These are phyloP conservation scores for Linderniella brevidens DNA, from an alignment of 257 asterid genomes.

Conservation along the genomic window DNA sequence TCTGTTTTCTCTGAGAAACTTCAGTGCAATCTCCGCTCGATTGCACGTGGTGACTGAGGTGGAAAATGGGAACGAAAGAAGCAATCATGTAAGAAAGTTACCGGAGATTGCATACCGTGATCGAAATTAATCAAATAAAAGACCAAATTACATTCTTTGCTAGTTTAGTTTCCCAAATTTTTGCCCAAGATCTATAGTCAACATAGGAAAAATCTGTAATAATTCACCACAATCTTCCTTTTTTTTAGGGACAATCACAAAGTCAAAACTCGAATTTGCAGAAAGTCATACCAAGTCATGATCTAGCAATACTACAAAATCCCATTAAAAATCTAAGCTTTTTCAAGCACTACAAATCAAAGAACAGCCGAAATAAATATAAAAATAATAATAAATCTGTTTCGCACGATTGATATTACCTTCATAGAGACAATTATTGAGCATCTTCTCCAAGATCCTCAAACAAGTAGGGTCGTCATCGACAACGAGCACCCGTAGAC, in stretches of 20 bases:
- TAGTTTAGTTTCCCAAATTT: too few relatives aligned
- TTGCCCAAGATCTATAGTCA: too few relatives aligned
- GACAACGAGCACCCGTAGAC: slow-evolving; percentile 78
- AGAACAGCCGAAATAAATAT: not conserved
- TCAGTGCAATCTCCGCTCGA: slow-evolving; percentile 73
- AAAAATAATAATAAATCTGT: not conserved
- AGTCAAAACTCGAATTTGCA: not conserved
- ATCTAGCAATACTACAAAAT: not conserved
- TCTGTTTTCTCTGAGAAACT: slow-evolving; percentile 47
- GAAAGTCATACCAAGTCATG: not conserved
- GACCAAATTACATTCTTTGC: too few relatives aligned
- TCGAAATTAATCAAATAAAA: not conserved
- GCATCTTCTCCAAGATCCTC: slow-evolving; percentile 88
- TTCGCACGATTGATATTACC: slow-evolving; percentile 20
- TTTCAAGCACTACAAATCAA: not conserved
- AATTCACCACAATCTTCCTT: not conserved
- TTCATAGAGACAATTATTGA: slow-evolving; percentile 54
- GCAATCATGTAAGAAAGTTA: slow-evolving; percentile 1
- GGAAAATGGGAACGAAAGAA: slow-evolving; percentile 4
- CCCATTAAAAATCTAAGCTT: not conserved
- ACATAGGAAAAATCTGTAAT: not conserved
- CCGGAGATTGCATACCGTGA: not conserved
- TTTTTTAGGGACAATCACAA: not conserved
- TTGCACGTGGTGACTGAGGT: slow-evolving; percentile 62
- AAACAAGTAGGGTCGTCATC: slow-evolving; percentile 95